phyloP scores from a whole-genome alignment of 1,284 basidiomycete genomes.

The Wolfiporia cocos region DNA sequence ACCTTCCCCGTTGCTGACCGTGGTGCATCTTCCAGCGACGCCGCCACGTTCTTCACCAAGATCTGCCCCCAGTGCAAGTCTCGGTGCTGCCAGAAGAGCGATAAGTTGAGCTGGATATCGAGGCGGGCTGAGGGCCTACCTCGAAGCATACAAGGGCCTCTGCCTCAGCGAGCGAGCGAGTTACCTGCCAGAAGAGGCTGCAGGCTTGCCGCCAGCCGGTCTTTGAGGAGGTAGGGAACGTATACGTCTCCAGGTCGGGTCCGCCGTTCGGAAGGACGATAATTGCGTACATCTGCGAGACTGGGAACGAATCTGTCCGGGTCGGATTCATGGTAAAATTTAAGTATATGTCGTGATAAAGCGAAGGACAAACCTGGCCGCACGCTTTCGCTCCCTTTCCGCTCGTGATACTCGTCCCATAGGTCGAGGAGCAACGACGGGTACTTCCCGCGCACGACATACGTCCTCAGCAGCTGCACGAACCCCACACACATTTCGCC shows the following conservation, averaged over 20 bases:
- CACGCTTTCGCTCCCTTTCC: slow-evolving; percentile 76
- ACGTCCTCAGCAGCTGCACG: slow-evolving; percentile 73
- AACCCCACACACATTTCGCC: slow-evolving; percentile 71
- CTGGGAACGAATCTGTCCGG: slow-evolving; percentile 73
- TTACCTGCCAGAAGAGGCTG: slow-evolving; percentile 88
- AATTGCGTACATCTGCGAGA: slow-evolving; percentile 80
- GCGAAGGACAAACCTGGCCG: slow-evolving; percentile 62
- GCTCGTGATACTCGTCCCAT: slow-evolving; percentile 81
- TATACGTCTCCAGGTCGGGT: slow-evolving; percentile 80
- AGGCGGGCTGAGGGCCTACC: slow-evolving; percentile 38
- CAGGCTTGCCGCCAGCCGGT: slow-evolving; percentile 82
- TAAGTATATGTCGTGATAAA: neutral
- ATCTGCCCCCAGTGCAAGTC: slow-evolving; percentile 99
- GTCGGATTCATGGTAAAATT: too few relatives aligned
- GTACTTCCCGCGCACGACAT: slow-evolving; percentile 83
- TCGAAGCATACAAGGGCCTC: slow-evolving; percentile 83
- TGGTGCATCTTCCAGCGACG: slow-evolving; percentile 26
- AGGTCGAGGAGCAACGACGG: slow-evolving; percentile 70
- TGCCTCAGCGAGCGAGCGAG: slow-evolving; percentile 69
- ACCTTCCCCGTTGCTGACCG: slow-evolving; percentile 22
- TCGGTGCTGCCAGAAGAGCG: slow-evolving; percentile 62
- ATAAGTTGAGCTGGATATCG: slow-evolving; percentile 2
- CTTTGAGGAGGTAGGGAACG: slow-evolving; percentile 43
- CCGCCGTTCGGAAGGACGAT: slow-evolving; percentile 89
- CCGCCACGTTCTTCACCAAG: slow-evolving; percentile 60